phyloP scores from a whole-genome alignment of 371 early-diverging fungal species.

The Parasitella parasitica region DNA sequence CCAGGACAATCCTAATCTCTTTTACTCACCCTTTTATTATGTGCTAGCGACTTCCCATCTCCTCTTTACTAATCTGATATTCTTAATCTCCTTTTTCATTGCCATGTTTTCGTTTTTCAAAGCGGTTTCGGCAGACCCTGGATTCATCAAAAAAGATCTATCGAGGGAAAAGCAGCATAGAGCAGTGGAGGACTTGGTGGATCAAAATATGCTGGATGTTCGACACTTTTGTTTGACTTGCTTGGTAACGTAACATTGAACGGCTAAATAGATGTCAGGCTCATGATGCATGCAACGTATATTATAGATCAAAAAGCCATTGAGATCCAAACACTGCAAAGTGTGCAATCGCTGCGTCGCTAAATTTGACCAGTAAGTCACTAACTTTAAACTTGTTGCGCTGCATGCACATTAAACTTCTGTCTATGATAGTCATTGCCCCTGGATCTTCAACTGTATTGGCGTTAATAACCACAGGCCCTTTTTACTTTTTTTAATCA shows the following conservation, averaged over 20 bases:
- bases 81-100: constrained; percentile 52
- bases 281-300: not conserved
- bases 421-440: constrained; percentile 96
- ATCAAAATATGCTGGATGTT: constrained; percentile 67
- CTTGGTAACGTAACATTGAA: constrained; percentile 34
- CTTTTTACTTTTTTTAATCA: constrained; percentile 77
- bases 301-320: constrained; percentile 73
- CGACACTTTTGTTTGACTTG: constrained; percentile 86
- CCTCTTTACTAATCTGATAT: constrained; percentile 60
- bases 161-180: constrained; percentile 46
- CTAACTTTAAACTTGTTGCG: too few relatives aligned
- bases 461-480: constrained; percentile 84
- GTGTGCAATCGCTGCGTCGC: constrained; percentile 96
- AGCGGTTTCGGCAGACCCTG: constrained; percentile 79
- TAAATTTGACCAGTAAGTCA: constrained; percentile 93
- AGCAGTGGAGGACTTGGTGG: constrained; percentile 67
- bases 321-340: constrained; percentile 98
- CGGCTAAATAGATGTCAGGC: not conserved
- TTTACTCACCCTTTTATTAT: not conserved
- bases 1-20: not conserved
- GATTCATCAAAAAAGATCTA: constrained; percentile 63
- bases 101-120: constrained; percentile 75
- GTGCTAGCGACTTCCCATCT: constrained; percentile 63
- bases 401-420: too few relatives aligned
- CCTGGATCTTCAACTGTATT: constrained; percentile 93